A percentile compares a stretch with the other conserved stretches of the same genome.
phyloP scores from a whole-genome alignment of 345 rosid genomes.

The Citrus medica region DNA sequence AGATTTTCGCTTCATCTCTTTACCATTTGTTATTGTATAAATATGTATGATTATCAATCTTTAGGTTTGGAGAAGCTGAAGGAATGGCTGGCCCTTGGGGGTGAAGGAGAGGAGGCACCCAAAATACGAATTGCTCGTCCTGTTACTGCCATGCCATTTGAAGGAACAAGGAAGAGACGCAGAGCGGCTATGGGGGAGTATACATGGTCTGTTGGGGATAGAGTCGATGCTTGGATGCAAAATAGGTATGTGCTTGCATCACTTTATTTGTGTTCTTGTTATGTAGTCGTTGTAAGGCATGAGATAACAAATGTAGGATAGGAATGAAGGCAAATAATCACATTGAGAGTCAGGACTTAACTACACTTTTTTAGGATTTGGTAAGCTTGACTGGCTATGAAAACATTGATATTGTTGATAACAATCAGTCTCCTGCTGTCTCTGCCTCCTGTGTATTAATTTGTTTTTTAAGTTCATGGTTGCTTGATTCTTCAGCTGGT shows the following conservation, averaged over 20 bases:
- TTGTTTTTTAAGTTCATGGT: background rate
- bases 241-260: conserved; percentile 54
- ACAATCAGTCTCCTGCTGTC: background rate
- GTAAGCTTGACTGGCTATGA: background rate
- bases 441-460: background rate
- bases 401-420: background rate
- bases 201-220: conserved; percentile 88
- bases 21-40: background rate
- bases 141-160: conserved; percentile 59
- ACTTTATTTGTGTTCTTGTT: background rate
- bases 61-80: conserved; percentile 64
- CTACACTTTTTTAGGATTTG: background rate
- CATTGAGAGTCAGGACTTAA: background rate
- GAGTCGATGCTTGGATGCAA: conserved; percentile 80
- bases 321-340: background rate
- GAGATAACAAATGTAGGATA: background rate
- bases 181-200: conserved; percentile 72
- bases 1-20: background rate
- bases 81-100: conserved; percentile 84
- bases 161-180: conserved; percentile 95
- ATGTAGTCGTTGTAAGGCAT: background rate
- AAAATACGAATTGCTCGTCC: conserved; percentile 73
- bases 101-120: conserved; percentile 62
- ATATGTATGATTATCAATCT: conserved; percentile 11
- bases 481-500: conserved; percentile 60